These are phyloP conservation scores for Pilatotrama ljubarskyi DNA, from an alignment of 768 basidiomycete species.

Conservation along the genomic window DNA sequence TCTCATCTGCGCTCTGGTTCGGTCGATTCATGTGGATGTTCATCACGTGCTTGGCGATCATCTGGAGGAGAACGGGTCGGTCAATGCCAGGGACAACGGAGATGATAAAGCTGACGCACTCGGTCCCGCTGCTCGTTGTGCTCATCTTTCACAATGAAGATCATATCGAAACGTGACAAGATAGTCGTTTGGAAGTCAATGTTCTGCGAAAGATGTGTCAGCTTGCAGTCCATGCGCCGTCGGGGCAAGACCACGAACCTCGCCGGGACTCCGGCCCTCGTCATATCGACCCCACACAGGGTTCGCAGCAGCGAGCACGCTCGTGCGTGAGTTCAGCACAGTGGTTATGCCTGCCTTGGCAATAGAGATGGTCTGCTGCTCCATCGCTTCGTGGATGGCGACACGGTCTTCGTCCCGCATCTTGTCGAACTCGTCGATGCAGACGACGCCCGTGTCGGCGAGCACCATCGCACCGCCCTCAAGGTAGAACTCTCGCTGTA, in stretches of 20 bases:
- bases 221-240: not conserved
- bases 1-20: conserved; percentile 59
- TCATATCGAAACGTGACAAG: conserved; percentile 98
- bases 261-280: conserved; percentile 93
- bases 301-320: conserved; percentile 95
- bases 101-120: conserved; percentile 43
- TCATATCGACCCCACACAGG: conserved; percentile 98
- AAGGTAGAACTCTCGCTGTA: conserved; percentile 93
- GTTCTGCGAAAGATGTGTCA: conserved; percentile 48
- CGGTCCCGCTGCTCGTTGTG: conserved; percentile 93
- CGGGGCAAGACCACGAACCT: conserved; percentile 47
- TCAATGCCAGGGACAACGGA: not conserved
- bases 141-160: conserved; percentile 98
- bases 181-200: conserved; percentile 99
- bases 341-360: conserved; percentile 99
- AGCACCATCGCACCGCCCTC: conserved; percentile 99
- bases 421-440: conserved; percentile 99
- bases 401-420: conserved; percentile 99
- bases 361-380: conserved; percentile 99
- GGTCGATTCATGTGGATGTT: conserved; percentile 97
- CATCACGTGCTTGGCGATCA: conserved; percentile 97
- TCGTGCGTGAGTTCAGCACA: conserved; percentile 92
- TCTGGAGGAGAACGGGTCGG: conserved; percentile 46
- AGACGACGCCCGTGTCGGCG: conserved; percentile 97
- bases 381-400: conserved; percentile 99